These are phyloP conservation scores for Emmonsiellopsis sp. DNA, from an alignment of 2,329 filamentous ascomycete genomes.

Conservation along the genomic window DNA sequence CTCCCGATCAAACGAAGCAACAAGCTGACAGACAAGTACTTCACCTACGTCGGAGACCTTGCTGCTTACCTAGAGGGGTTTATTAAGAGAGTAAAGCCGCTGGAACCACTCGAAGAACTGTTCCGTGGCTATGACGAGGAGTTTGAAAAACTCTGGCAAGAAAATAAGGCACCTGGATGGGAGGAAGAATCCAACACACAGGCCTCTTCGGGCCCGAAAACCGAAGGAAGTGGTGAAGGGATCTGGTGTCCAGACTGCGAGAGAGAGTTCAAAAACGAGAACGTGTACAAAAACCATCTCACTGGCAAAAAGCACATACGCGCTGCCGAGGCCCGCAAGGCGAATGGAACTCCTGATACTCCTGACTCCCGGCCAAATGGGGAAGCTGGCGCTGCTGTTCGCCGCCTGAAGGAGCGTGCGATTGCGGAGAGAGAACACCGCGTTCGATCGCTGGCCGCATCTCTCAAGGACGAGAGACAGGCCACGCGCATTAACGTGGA, in stretches of 20 bases:
- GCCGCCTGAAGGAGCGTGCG: conserved; percentile 72
- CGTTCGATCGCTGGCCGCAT: conserved; percentile 66
- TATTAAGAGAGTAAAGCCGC: conserved; percentile 70
- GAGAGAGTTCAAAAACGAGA: conserved; percentile 91
- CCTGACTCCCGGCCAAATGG: conserved; percentile 17
- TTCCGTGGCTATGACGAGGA: conserved; percentile 70
- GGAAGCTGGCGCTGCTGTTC: conserved; percentile 15
- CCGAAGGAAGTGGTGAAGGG: conserved; percentile 54
- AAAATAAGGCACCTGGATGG: conserved; percentile 74
- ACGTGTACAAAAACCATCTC: conserved; percentile 85
- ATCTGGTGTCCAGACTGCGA: conserved; percentile 88
- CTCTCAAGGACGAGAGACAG: conserved; percentile 77
- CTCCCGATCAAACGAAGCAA: conserved; percentile 68
- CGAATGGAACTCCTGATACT: conserved; percentile 27
- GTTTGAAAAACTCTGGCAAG: conserved; percentile 74
- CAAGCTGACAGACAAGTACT: conserved; percentile 88
- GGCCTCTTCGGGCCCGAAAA: conserved; percentile 35
- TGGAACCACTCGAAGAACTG: conserved; percentile 76
- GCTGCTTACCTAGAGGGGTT: conserved; percentile 81
- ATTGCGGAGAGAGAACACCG: conserved; percentile 84
- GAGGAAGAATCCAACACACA: conserved; percentile 42
- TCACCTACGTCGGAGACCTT: conserved; percentile 74
- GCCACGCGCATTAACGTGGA: conserved; percentile 93
- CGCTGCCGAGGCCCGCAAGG: conserved; percentile 58
- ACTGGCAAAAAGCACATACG: conserved; percentile 88